phyloP scores from a whole-genome alignment of 2,329 filamentous ascomycete genomes.

The Cercospora nicotianae region DNA sequence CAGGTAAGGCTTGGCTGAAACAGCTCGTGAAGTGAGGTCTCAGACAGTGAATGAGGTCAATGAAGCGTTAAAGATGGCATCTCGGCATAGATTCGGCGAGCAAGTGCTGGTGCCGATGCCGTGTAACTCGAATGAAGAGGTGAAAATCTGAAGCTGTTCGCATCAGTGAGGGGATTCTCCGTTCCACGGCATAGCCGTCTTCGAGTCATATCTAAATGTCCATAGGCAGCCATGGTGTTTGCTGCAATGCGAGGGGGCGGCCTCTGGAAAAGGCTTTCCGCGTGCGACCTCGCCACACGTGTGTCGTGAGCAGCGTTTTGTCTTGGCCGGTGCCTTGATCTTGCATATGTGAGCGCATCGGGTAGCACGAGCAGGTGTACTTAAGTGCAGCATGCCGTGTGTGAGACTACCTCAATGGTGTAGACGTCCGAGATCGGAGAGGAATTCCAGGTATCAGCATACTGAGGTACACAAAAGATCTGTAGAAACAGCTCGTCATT shows the following conservation, averaged over 20 bases:
- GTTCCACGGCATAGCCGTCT: conserved; percentile 8
- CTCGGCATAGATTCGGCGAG: neutral
- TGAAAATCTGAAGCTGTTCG: neutral
- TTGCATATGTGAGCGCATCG: neutral
- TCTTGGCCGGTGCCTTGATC: neutral
- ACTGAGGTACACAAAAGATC: neutral
- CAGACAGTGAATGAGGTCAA: conserved; percentile 2
- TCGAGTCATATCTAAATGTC: conserved; percentile 5
- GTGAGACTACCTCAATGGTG: neutral
- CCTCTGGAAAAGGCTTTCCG: neutral
- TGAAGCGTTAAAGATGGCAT: neutral
- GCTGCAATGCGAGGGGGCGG: conserved; percentile 12
- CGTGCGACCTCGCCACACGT: neutral
- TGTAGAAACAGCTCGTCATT: neutral
- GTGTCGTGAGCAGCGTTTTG: neutral
- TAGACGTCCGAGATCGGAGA: neutral
- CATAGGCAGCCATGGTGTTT: conserved; percentile 17
- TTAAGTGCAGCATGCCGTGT: neutral
- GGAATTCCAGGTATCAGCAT: neutral
- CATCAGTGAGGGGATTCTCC: neutral
- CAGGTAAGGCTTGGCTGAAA: neutral
- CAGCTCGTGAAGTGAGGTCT: neutral
- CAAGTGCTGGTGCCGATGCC: neutral
- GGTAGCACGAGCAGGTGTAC: neutral
- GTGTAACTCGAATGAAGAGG: neutral